Base-by-base conservation (phyloP, 169 alveolate species). In the Cryptosporidium sp. region DNA sequence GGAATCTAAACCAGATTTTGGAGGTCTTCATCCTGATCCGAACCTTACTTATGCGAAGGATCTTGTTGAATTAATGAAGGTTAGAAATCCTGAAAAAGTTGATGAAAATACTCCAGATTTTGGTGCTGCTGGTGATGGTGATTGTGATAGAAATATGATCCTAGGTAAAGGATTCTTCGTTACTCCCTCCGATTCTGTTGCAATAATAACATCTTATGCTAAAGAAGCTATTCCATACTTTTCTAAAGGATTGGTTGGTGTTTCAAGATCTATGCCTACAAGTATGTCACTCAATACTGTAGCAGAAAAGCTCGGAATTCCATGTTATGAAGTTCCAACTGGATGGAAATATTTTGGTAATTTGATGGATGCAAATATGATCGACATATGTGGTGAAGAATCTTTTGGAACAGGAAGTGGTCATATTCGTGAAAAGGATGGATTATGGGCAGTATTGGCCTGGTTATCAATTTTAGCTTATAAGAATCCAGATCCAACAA, bases 291-390 rank as follows among this genome's bases (percentile, higher is more conserved):
- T 96, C 23, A 98, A 97, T 86, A 85, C 91, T 86, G 99, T 98
- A 14, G 98, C 98, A 5, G 92, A 94, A 65, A 95, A 96, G 55
- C 92, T 96, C 58, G 97, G 97, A 33, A 91, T 96, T 52, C 91
- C 92, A 33, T 71, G 95, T 58, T 97, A 95, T 93, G 99, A 98
- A 91, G 95, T 96, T 7, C 99, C 99, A 23, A 97, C 99, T 3
- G 99, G 99, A 2, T 98, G 99, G 99, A 98, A 98, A 92, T 98
- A 94, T 95, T 98, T 98, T 85, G 98, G 99, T 23, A 98, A 98
- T 86, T 93, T 98, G 73, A 96, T 98, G 97, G 99, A 98, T 92
- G 98, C 98, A 55, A 97, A 96, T 41, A 93, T 92, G 87, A 93
- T 96, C 37, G 91, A 92, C 43, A 84, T 97, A 29, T 96, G 99